Conservation (phyloP, 306 rosid species). For the Dalbergia oliveri region DNA sequence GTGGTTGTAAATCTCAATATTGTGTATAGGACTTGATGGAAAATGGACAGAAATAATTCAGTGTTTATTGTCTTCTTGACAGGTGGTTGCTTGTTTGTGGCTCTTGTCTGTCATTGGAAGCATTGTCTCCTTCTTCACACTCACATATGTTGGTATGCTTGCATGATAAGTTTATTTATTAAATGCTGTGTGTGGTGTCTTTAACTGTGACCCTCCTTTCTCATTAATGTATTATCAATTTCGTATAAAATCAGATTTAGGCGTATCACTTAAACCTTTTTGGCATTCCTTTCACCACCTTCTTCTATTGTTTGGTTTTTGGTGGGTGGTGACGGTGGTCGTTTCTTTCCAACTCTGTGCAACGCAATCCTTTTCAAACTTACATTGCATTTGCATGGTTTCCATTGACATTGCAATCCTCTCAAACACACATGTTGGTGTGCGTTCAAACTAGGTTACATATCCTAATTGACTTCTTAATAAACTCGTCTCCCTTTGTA, state of each 20-base stretch:
- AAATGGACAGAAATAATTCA: slow-evolving; percentile 35
- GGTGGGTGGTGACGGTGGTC: slow-evolving; percentile 10
- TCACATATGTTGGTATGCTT: slow-evolving; percentile 79
- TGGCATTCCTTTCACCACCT: not conserved
- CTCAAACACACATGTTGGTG: not conserved
- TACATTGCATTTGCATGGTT: slow-evolving; percentile 20
- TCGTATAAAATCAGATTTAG: slow-evolving; percentile 8
- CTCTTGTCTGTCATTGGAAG: slow-evolving; percentile 84
- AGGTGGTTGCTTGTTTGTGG: slow-evolving; percentile 91
- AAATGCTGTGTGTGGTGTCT: slow-evolving; percentile 29
- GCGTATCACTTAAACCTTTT: slow-evolving; percentile 16
- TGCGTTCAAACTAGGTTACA: slow-evolving; percentile 8
- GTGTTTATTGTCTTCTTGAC: slow-evolving; percentile 47
- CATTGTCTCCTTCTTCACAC: slow-evolving; percentile 76
- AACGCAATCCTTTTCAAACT: slow-evolving; percentile 18
- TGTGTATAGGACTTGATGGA: slow-evolving; percentile 22
- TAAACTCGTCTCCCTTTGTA: slow-evolving; percentile 7
- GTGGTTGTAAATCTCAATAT: too few relatives aligned
- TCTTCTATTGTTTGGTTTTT: slow-evolving; percentile 7
- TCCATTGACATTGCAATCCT: slow-evolving; percentile 17
- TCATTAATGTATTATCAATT: not conserved
- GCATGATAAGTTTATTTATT: slow-evolving; percentile 29
- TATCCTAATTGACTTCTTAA: slow-evolving; percentile 17
- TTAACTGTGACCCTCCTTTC: slow-evolving; percentile 23
- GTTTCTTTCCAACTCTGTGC: slow-evolving; percentile 1